Evolutionary conservation across 2,329 filamentous ascomycete genomes (phyloP).

Genomic region (Ophiobolus disseminans): DNA sequence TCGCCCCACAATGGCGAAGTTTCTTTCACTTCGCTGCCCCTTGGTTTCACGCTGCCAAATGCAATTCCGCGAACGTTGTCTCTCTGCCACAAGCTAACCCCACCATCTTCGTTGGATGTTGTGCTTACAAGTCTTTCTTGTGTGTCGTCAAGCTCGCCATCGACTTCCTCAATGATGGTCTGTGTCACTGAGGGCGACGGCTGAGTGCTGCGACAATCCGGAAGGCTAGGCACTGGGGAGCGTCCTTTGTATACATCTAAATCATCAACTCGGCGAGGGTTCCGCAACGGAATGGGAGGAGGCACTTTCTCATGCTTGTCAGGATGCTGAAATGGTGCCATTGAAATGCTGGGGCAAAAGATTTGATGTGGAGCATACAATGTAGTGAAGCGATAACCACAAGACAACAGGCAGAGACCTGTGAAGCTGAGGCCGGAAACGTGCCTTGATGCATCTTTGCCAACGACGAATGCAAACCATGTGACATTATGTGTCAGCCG

Average conservation of each 20-base stretch:
- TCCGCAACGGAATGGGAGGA: constrained; percentile 13
- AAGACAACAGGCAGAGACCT: no score
- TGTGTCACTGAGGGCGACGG: background rate
- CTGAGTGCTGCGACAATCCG: no score
- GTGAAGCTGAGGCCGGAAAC: no score
- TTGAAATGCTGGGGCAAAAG: background rate
- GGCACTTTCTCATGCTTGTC: constrained; percentile 2
- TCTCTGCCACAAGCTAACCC: background rate
- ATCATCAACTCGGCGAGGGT: constrained; percentile 2
- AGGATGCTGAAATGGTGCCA: background rate
- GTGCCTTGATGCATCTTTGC: no score
- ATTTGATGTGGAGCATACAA: background rate
- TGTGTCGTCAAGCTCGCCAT: constrained; percentile 4
- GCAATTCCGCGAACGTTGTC: background rate
- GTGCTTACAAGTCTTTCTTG: constrained; percentile 2
- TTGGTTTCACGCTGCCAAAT: background rate
- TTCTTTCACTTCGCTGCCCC: background rate
- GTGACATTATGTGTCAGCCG: background rate
- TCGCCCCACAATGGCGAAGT: background rate
- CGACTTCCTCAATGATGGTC: constrained; percentile 2
- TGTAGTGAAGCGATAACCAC: background rate
- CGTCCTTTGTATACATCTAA: background rate
- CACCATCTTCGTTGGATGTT: background rate
- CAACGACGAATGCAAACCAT: background rate
- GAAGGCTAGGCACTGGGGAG: background rate